phyloP scores from a whole-genome alignment of 169 alveolate species.

The Theileria parva region DNA sequence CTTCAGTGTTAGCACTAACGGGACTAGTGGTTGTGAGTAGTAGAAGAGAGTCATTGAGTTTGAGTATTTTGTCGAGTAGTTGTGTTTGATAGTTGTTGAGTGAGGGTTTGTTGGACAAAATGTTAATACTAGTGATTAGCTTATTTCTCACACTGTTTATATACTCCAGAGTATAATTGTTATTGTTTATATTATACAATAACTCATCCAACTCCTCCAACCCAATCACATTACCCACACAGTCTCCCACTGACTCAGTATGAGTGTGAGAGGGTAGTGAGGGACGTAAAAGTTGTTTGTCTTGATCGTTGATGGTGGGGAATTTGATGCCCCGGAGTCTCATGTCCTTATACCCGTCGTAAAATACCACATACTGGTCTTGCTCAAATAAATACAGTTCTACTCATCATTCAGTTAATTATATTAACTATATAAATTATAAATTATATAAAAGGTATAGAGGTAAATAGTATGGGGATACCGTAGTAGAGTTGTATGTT shows the following conservation, averaged over 20 bases:
- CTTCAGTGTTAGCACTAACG: background rate
- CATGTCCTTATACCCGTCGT: slow-evolving; percentile 69
- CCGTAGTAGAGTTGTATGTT: slow-evolving; percentile 77
- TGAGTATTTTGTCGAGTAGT: slow-evolving; percentile 44
- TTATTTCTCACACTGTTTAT: slow-evolving; percentile 24
- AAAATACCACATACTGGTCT: slow-evolving; percentile 63
- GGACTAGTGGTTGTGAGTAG: background rate
- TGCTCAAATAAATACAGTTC: slow-evolving; percentile 73
- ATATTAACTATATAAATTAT: slow-evolving; percentile 69
- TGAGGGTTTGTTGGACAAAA: slow-evolving; percentile 30
- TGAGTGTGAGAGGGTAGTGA: background rate
- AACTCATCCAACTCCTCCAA: slow-evolving; percentile 44
- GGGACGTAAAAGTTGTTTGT: slow-evolving; percentile 15
- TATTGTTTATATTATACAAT: slow-evolving; percentile 24
- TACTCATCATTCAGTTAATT: too few species aligned
- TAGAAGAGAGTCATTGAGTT: slow-evolving; percentile 42
- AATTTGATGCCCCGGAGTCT: slow-evolving; percentile 71
- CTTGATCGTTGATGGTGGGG: slow-evolving; percentile 36
- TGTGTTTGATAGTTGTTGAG: slow-evolving; percentile 22
- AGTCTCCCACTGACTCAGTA: background rate
- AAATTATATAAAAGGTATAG: background rate
- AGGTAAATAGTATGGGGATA: too few species aligned
- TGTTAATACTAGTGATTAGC: slow-evolving; percentile 37
- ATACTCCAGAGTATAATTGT: background rate
- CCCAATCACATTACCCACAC: background rate